Evolutionary conservation across 2,329 filamentous ascomycete species (phyloP).

Genomic region (Hirsutella thompsonii): DNA sequence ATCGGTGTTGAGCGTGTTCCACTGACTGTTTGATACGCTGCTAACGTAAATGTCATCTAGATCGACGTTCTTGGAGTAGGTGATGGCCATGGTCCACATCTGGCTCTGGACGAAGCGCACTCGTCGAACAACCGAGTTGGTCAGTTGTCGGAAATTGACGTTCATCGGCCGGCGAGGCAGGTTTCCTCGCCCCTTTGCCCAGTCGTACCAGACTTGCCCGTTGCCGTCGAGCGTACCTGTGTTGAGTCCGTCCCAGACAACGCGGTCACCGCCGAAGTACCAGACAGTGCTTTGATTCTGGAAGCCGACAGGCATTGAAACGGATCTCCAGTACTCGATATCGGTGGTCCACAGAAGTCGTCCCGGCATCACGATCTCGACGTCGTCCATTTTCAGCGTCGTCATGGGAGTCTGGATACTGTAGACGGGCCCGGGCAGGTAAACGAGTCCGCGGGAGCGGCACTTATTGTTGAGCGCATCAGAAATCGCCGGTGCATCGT

Average conservation of each 20-base stretch:
- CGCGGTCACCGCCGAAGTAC: constrained; percentile 38
- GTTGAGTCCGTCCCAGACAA: constrained; percentile 35
- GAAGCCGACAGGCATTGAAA: constrained; percentile 37
- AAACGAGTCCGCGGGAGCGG: constrained; percentile 15
- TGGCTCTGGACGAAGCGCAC: constrained; percentile 41
- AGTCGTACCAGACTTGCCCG: constrained; percentile 47
- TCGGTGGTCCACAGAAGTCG: constrained; percentile 27
- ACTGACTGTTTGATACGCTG: constrained; percentile 24
- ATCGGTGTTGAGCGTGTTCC: constrained; percentile 25
- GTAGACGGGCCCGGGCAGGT: constrained; percentile 20
- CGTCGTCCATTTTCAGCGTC: constrained; percentile 17
- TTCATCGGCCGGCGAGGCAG: constrained; percentile 37
- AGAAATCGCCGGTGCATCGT: constrained; percentile 19
- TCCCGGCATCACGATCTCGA: constrained; percentile 30
- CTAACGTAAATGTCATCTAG: constrained; percentile 41
- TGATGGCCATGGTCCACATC: constrained; percentile 47
- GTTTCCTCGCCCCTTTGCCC: constrained; percentile 28
- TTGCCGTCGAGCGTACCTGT: constrained; percentile 44
- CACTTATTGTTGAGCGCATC: constrained; percentile 18
- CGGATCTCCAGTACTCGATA: constrained; percentile 37
- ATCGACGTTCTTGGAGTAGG: constrained; percentile 30
- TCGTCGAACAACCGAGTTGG: constrained; percentile 32
- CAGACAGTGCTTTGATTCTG: constrained; percentile 43
- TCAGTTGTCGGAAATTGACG: constrained; percentile 29
- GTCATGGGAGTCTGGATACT: constrained; percentile 22